These are phyloP conservation scores for Candida morakotiae DNA, from an alignment of 805 yeast genomes.

Conservation along the genomic window DNA sequence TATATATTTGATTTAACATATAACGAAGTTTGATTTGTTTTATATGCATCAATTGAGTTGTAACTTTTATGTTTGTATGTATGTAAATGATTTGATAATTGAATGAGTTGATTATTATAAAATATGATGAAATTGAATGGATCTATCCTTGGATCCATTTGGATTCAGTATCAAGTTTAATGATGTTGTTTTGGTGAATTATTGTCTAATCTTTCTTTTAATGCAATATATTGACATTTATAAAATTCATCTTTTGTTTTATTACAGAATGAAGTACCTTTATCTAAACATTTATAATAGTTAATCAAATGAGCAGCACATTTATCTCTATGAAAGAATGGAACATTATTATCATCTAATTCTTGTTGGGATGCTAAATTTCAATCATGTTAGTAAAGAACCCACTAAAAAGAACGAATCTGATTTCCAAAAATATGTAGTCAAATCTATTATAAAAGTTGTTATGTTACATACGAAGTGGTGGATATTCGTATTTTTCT, in stretches of 20 bases:
- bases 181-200: slow-evolving; percentile 12
- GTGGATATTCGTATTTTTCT: slow-evolving; percentile 16
- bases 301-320: slow-evolving; percentile 41
- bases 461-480: slow-evolving; percentile 17
- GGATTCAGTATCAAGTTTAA: no score
- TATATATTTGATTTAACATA: no score
- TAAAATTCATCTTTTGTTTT: slow-evolving; percentile 39
- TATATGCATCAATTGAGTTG: no score
- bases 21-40: no score
- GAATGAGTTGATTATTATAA: no score
- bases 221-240: slow-evolving; percentile 40
- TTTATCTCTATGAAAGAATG: slow-evolving; percentile 41
- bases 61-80: no score
- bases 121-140: not conserved
- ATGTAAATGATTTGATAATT: no score
- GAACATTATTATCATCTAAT: slow-evolving; percentile 38
- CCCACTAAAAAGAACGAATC: no score
- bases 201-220: slow-evolving; percentile 38
- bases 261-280: slow-evolving; percentile 39
- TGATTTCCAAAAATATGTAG: no score
- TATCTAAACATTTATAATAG: slow-evolving; percentile 41
- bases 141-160: no score
- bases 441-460: no score
- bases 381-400: no score
- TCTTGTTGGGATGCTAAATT: slow-evolving; percentile 25